Conservation (phyloP, 306 rosid species). For the Cicer arietinum region DNA sequence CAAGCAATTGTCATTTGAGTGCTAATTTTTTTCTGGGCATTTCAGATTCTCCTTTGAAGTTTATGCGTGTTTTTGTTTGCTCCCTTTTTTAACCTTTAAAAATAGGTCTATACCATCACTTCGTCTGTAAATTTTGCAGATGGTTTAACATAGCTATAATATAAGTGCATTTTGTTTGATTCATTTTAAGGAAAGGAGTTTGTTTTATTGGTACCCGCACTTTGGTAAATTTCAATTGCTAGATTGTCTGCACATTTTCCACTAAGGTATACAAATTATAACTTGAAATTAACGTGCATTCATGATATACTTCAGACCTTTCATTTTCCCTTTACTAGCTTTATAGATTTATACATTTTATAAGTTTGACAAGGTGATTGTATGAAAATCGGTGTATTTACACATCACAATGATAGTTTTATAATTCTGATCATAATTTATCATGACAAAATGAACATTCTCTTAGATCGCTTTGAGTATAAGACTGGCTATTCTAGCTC, state of each 20-base stretch:
- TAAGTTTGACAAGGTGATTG: constrained; percentile 5
- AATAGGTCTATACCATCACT: not conserved
- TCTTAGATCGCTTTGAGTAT: not conserved
- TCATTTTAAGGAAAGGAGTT: not conserved
- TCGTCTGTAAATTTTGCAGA: not conserved
- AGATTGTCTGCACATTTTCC: constrained; percentile 19
- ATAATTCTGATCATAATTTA: constrained; percentile 21
- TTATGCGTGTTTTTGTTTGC: not conserved
- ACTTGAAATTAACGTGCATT: not conserved
- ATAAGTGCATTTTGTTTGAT: not conserved
- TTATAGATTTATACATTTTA: constrained; percentile 5
- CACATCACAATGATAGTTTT: not conserved
- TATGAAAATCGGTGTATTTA: constrained; percentile 13
- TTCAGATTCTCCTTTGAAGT: constrained; percentile 23
- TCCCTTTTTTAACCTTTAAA: not conserved
- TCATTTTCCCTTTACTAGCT: constrained; percentile 17
- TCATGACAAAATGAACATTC: not conserved
- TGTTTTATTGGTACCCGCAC: constrained; percentile 8
- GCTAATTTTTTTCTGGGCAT: constrained; percentile 18
- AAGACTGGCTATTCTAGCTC: constrained; percentile 6
- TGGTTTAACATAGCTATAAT: constrained; percentile 12
- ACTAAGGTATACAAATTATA: not conserved
- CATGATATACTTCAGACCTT: constrained; percentile 13
- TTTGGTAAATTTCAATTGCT: not conserved
- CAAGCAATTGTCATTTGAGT: constrained; percentile 30